Base-by-base conservation (phyloP, 1,284 basidiomycete species). In the Athelia psychrophila region DNA sequence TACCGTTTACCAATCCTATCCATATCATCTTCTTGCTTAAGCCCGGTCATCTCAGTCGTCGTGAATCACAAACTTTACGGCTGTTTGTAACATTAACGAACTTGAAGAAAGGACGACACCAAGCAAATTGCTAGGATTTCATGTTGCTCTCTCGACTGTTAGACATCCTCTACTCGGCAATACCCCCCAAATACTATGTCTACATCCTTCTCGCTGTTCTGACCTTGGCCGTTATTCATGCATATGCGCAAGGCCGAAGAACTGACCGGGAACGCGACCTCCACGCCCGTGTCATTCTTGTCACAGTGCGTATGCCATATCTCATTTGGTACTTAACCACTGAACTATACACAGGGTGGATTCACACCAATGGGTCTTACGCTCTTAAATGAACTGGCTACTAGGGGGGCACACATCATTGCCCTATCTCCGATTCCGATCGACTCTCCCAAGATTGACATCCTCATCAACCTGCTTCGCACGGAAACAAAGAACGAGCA, bases 361-460 rank as follows among this genome's bases (percentile, higher is more conserved):
- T 88, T 91, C 58, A 86, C 86, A 1, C 81, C 88, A 2, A 64
- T 84, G 19, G 89, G 88, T 2, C 64, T 91, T 3, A 86, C 83
- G 0, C 60, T 90, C 0, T 65, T 90, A 5, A 80, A 87, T 54
- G 68, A 69, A 2, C 68, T 92, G 3, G 87, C 89, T 1, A 68
- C 78, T 52, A 77, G 86, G 46, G 90, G 90, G 16, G 88, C 88
- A 18, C 85, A 87, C 56, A 70, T 92, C 55, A 87, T 92, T 40
- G 84, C 84, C 1, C 76, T 92, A 10, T 79, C 85, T 0, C 70
- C 78, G 0, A 73, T 81, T 42, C 79, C 83, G 0, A 70, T 86
- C 32, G 74, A 81, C 30, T 75, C 81, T 2, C 72, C 81, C 4
- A 63, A 76, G 30, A 73, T 82, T 1, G 70, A 79, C n/a, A 74